phyloP scores from a whole-genome alignment of 139 green algal species.

The Choricystis sp. region DNA sequence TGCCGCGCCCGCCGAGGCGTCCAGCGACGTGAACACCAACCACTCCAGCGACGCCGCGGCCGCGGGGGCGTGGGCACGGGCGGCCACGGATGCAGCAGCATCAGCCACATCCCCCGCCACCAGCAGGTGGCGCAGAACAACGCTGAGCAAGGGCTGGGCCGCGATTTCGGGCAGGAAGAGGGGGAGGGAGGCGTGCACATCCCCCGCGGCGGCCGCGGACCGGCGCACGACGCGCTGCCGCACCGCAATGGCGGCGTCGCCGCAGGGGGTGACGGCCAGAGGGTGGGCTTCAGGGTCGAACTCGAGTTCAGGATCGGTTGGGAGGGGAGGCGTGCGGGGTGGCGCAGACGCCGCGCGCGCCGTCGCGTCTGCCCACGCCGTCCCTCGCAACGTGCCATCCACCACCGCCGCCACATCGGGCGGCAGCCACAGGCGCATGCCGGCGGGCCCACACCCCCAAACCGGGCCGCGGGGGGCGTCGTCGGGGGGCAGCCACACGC shows the following conservation, averaged over 20 bases:
- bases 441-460: too few species aligned
- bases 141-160: constrained; percentile 82
- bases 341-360: too few species aligned
- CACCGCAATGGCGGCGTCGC: constrained; percentile 68
- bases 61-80: constrained; percentile 27
- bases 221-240: constrained; percentile 35
- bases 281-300: constrained; percentile 93
- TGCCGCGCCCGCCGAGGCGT: too few species aligned
- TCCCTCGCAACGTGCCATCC: too few species aligned
- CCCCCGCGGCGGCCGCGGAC: constrained; percentile 3
- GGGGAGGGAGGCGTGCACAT: constrained; percentile 1
- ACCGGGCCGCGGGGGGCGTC: too few species aligned
- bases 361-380: too few species aligned
- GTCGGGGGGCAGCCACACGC: constrained; percentile 47
- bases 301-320: constrained; percentile 80
- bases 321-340: background rate
- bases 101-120: constrained; percentile 26
- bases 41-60: constrained; percentile 85
- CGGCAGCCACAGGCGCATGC: too few species aligned
- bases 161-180: constrained; percentile 63
- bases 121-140: constrained; percentile 75
- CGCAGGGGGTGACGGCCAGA: constrained; percentile 63
- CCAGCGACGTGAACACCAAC: too few species aligned
- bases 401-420: too few species aligned
- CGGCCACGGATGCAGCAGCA: background rate